phyloP scores from a whole-genome alignment of 2,329 filamentous ascomycete genomes.

The Dactylellina sp. region DNA sequence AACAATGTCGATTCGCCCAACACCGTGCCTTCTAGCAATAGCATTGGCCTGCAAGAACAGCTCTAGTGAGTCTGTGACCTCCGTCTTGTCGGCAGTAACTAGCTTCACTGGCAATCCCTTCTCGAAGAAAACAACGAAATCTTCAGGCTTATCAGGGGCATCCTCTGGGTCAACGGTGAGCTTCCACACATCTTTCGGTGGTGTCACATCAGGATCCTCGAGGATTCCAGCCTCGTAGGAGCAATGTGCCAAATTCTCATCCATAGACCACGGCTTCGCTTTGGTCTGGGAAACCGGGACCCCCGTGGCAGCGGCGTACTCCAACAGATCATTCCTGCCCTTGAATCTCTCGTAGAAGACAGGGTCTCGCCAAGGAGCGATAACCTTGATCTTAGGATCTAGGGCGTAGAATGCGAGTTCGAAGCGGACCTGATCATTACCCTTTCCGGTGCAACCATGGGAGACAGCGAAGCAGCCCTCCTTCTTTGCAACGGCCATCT shows the following conservation, averaged over 20 bases:
- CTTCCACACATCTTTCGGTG: slow-evolving; percentile 84
- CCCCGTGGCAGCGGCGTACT: slow-evolving; percentile 75
- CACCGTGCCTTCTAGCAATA: slow-evolving; percentile 77
- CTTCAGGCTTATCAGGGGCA: slow-evolving; percentile 76
- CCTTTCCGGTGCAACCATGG: slow-evolving; percentile 74
- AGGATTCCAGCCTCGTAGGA: slow-evolving; percentile 82
- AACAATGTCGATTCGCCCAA: slow-evolving; percentile 85
- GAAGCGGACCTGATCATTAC: slow-evolving; percentile 75
- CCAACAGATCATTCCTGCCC: slow-evolving; percentile 78
- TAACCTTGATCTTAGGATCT: slow-evolving; percentile 75
- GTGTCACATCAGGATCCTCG: slow-evolving; percentile 73
- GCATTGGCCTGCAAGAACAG: slow-evolving; percentile 79
- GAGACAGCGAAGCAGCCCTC: slow-evolving; percentile 70
- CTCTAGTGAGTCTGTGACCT: slow-evolving; percentile 75
- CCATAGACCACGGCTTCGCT: slow-evolving; percentile 76
- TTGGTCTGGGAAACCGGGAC: slow-evolving; percentile 80
- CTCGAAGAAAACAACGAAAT: slow-evolving; percentile 78
- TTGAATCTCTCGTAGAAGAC: slow-evolving; percentile 78
- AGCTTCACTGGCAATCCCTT: slow-evolving; percentile 80
- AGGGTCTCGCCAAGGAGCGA: slow-evolving; percentile 79
- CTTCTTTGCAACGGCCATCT: slow-evolving; percentile 74
- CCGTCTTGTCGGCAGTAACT: slow-evolving; percentile 71
- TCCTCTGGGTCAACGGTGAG: slow-evolving; percentile 75
- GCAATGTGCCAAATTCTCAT: slow-evolving; percentile 80
- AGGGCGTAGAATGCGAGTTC: slow-evolving; percentile 73